Evolutionary conservation across 1,284 basidiomycete genomes (phyloP).

Genomic region (Cryptococcus neoformans): DNA sequence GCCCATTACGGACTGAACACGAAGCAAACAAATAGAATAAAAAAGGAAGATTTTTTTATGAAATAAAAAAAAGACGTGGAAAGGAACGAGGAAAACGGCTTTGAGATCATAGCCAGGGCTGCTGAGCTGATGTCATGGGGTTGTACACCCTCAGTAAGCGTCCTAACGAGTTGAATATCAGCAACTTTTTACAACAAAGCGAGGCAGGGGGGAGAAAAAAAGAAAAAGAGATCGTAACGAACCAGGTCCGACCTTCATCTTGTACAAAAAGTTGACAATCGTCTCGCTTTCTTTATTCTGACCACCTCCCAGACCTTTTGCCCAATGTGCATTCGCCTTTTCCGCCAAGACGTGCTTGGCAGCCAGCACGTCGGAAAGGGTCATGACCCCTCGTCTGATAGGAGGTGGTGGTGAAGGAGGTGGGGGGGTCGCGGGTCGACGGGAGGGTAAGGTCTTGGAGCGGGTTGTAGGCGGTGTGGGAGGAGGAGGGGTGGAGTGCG

Average conservation of each 20-base stretch:
- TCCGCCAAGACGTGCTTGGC: conserved; percentile 42
- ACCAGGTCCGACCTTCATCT: conserved; percentile 49
- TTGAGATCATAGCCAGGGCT: conserved; percentile 1
- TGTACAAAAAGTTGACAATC: conserved; percentile 48
- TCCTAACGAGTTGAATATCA: conserved; percentile 13
- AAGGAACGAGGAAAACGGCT: no score
- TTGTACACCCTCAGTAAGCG: conserved; percentile 44
- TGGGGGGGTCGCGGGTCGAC: conserved; percentile 14
- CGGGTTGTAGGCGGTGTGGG: conserved; percentile 38
- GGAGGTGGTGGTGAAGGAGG: conserved; percentile 9
- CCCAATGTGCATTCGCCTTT: conserved; percentile 47
- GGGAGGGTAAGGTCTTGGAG: conserved; percentile 36
- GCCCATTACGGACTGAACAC: no score
- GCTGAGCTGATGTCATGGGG: conserved; percentile 15
- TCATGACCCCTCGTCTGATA: conserved; percentile 39
- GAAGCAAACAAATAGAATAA: no score
- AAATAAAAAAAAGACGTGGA: no score
- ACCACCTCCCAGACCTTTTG: conserved; percentile 45
- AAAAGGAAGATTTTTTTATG: no score
- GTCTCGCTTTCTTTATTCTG: conserved; percentile 48
- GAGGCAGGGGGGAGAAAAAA: background rate
- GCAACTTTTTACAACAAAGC: background rate
- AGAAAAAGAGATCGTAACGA: conserved; percentile 17
- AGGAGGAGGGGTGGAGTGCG: background rate
- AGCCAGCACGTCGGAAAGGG: conserved; percentile 41